Evolutionary conservation across 495 filamentous ascomycete species (phyloP), one percentile per base, ranked within the genome.

Genomic region (Penicillium verhagenii): DNA sequence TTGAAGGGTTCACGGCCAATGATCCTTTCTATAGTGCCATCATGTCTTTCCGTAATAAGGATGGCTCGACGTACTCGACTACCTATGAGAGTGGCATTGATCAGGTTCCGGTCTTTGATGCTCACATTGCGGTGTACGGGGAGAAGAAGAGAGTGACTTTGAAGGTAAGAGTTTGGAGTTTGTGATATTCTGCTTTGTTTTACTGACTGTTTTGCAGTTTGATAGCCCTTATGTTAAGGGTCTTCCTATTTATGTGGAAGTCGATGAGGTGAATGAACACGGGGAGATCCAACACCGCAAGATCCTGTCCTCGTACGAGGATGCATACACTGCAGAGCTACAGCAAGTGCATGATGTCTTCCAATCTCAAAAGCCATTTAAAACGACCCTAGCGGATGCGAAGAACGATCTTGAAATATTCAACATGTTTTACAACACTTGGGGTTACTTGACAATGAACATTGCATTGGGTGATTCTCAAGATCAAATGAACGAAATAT

Each of bases 181-280:
- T n/a, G n/a, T n/a, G n/a, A 6, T 5, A 6, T 7, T 39, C 33
- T 23, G 1, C 24, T 19, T 24, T 2, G 4, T 10, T 14, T 11
- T 24, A 24, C 18, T 24, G n/a, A 53, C n/a, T 2, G 39, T 38
- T 19, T 60, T 79, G 13, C 26, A 71, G 46, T 81, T 77, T 50
- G 67, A 81, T 35, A 79, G 72, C 1, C 79, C 79, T 0, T 82
- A 76, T 57, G 70, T 82, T 16, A 82, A 81, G 52, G 79, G 77
- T 1, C 65, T 82, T 24, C 76, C 77, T 0, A 71, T 79, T 31
- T 70, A 54, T 26, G 68, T 81, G 31, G 69, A 56, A 11, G 63
- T 82, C 2, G 56, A 72, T 11, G 78, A 81, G 46, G 52, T 63
- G 18, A 68, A 68, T 51, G 64, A 70, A 47, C 52, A 70, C 13